These are phyloP conservation scores for Thelonectria rubi DNA, from an alignment of 2,329 filamentous ascomycete genomes.

Conservation along the genomic window DNA sequence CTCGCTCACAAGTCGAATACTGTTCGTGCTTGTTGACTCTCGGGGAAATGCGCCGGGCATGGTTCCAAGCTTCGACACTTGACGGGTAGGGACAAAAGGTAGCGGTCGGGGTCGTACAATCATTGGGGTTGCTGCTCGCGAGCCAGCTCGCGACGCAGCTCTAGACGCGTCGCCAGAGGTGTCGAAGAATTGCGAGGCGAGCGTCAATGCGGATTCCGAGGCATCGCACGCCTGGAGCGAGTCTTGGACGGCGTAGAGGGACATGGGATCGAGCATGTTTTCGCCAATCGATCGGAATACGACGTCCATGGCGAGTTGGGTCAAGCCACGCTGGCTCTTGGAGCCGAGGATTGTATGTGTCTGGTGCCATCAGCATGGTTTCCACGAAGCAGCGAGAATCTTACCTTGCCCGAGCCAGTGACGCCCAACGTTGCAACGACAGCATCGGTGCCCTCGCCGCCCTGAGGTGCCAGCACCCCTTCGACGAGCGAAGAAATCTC, in stretches of 20 bases:
- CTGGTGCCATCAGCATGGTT: slow-evolving; percentile 55
- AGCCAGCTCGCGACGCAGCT: slow-evolving; percentile 66
- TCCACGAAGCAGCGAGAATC: not conserved
- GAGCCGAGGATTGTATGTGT: slow-evolving; percentile 96
- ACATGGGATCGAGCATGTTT: slow-evolving; percentile 71
- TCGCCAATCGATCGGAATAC: slow-evolving; percentile 83
- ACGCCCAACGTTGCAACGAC: slow-evolving; percentile 91
- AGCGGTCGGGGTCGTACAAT: slow-evolving; percentile 61
- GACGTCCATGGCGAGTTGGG: slow-evolving; percentile 89
- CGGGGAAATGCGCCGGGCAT: slow-evolving; percentile 46
- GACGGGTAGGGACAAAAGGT: slow-evolving; percentile 34
- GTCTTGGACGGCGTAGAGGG: slow-evolving; percentile 70
- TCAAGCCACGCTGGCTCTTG: slow-evolving; percentile 84
- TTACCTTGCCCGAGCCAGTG: slow-evolving; percentile 94
- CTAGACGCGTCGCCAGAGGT: slow-evolving; percentile 73
- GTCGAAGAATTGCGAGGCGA: slow-evolving; percentile 81
- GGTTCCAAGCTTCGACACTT: slow-evolving; percentile 28
- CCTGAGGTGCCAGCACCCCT: slow-evolving; percentile 77
- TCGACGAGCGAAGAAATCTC: slow-evolving; percentile 79
- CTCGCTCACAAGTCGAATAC: slow-evolving; percentile 55
- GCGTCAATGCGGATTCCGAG: slow-evolving; percentile 80
- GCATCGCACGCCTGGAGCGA: slow-evolving; percentile 80
- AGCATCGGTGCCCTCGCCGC: slow-evolving; percentile 85
- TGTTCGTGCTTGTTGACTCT: slow-evolving; percentile 50
- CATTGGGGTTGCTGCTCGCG: slow-evolving; percentile 75